Evolutionary conservation across 768 basidiomycete genomes (phyloP).

Genomic region (Scleroderma bovista): DNA sequence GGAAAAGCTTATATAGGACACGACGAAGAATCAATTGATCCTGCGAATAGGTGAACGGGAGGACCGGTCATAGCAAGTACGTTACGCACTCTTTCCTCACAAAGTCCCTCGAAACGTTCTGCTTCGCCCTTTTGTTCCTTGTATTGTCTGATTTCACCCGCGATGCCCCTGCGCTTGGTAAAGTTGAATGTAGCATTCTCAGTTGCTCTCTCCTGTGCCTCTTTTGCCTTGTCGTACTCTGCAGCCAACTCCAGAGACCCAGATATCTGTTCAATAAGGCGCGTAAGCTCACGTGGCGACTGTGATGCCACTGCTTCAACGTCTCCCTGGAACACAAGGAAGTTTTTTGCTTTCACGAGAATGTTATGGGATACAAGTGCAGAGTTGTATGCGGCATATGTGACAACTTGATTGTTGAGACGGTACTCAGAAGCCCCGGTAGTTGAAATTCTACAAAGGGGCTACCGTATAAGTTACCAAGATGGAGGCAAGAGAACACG

Average conservation of each 20-base stretch:
- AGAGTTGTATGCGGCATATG: constrained; percentile 84
- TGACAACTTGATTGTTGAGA: constrained; percentile 74
- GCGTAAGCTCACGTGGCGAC: constrained; percentile 82
- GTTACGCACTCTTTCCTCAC: constrained; percentile 60
- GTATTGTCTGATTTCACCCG: constrained; percentile 94
- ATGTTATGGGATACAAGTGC: constrained; percentile 88
- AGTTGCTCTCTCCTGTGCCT: constrained; percentile 82
- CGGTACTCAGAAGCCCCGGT: constrained; percentile 88
- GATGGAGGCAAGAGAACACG: constrained; percentile 27
- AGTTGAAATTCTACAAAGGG: constrained; percentile 65
- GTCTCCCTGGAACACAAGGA: constrained; percentile 98
- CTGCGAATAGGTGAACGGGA: constrained; percentile 32
- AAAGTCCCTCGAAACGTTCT: constrained; percentile 75
- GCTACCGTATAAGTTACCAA: constrained; percentile 1
- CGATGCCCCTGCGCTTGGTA: constrained; percentile 87
- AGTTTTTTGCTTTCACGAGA: constrained; percentile 98
- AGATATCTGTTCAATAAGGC: constrained; percentile 92
- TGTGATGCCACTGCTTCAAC: constrained; percentile 98
- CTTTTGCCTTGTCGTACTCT: constrained; percentile 88
- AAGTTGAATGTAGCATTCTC: constrained; percentile 95
- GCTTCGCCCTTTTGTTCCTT: constrained; percentile 96
- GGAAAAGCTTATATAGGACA: constrained; percentile 82
- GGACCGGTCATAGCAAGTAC: background rate
- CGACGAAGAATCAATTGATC: constrained; percentile 80
- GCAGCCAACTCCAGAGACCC: constrained; percentile 86